phyloP scores from a whole-genome alignment of 2,329 filamentous ascomycete species.

The Sporothrix luriei region DNA sequence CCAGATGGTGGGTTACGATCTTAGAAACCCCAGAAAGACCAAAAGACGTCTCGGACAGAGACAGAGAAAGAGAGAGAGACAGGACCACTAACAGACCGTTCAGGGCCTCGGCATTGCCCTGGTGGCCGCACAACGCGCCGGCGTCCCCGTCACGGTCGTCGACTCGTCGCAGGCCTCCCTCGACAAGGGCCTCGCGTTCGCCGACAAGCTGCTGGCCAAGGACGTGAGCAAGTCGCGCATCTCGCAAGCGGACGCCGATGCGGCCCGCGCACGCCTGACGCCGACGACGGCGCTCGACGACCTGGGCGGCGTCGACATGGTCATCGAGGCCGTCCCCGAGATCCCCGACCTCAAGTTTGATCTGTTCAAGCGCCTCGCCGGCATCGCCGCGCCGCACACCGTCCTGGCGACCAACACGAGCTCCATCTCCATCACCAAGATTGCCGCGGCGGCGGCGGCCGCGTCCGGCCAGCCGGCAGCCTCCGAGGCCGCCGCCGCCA shows the following conservation, averaged over 20 bases:
- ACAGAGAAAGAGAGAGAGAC: slow-evolving; percentile 33
- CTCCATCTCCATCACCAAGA: slow-evolving; percentile 96
- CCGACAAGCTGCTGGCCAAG: slow-evolving; percentile 90
- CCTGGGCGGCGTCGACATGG: slow-evolving; percentile 84
- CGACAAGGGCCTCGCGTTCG: slow-evolving; percentile 87
- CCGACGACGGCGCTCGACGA: slow-evolving; percentile 74
- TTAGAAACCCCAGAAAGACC: not conserved
- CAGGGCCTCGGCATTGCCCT: slow-evolving; percentile 95
- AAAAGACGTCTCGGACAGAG: not conserved
- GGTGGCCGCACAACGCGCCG: slow-evolving; percentile 82
- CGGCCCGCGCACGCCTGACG: slow-evolving; percentile 68
- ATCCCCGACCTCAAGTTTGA: slow-evolving; percentile 82
- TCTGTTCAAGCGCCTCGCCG: slow-evolving; percentile 81
- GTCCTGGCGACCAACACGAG: slow-evolving; percentile 97
- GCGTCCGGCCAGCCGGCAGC: slow-evolving; percentile 18
- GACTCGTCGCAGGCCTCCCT: slow-evolving; percentile 83
- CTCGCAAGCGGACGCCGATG: slow-evolving; percentile 76
- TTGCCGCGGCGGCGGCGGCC: slow-evolving; percentile 76
- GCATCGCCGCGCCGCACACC: slow-evolving; percentile 79
- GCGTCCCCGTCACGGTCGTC: slow-evolving; percentile 81
- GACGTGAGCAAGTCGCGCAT: slow-evolving; percentile 87
- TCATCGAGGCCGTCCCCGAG: slow-evolving; percentile 96
- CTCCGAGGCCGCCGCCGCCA: slow-evolving; percentile 61
- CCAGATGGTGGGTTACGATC: slow-evolving; percentile 73
- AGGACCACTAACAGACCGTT: slow-evolving; percentile 2